A percentile compares a stretch with the other conserved stretches of the same genome.
Conservation (phyloP, 2,329 filamentous ascomycete species). For the Colletotrichum sp. region DNA sequence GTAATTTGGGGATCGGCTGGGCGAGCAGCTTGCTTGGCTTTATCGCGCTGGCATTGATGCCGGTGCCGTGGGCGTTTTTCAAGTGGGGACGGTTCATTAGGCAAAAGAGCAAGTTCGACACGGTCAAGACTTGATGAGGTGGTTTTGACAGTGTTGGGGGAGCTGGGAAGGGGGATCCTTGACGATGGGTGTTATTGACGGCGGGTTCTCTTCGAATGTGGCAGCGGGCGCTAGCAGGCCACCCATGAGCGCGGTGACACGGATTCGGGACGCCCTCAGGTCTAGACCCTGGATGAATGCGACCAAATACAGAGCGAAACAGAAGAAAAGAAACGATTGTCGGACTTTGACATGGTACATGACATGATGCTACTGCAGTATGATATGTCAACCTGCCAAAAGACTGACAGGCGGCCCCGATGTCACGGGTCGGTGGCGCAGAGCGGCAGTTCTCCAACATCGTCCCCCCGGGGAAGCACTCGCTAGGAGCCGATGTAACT, state of each 20-base stretch:
- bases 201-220: not conserved
- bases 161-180: constrained; percentile 10
- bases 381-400: not conserved
- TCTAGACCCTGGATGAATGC: fast-evolving
- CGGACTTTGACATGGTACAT: not conserved
- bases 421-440: not conserved
- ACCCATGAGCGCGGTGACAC: not conserved
- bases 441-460: not conserved
- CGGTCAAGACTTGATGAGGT: constrained; percentile 31
- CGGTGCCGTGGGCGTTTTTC: constrained; percentile 59
- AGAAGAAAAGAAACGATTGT: not conserved
- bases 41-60: constrained; percentile 51
- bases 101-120: constrained; percentile 44
- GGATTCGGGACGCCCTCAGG: not conserved
- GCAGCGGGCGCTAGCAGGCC: not conserved
- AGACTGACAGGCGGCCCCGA: not conserved
- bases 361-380: not conserved
- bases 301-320: not conserved
- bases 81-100: constrained; percentile 49
- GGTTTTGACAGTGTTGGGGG: not conserved
- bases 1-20: constrained; percentile 48
- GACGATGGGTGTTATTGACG: not conserved
- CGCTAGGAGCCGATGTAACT: not conserved
- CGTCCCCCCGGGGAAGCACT: not conserved
- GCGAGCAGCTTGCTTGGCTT: constrained; percentile 53